Evolutionary conservation across 2,329 filamentous ascomycete species (phyloP).

Genomic region (Claviceps citrina): DNA sequence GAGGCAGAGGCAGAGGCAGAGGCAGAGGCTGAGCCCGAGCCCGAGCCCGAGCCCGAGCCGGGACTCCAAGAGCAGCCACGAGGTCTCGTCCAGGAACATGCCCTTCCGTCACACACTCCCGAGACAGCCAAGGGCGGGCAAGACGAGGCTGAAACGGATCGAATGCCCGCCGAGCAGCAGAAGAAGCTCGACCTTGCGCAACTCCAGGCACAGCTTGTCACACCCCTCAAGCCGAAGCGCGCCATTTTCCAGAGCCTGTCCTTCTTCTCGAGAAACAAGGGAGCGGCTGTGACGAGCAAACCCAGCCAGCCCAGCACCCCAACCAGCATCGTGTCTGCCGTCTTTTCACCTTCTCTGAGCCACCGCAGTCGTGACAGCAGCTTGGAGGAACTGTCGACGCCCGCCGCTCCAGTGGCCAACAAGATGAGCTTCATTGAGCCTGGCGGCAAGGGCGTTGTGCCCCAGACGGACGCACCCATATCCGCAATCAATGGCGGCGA

Average conservation of each 20-base stretch:
- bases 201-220: conserved; percentile 27
- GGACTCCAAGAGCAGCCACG: too few relatives aligned
- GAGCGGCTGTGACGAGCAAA: conserved; percentile 19
- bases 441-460: conserved; percentile 31
- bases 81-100: too few relatives aligned
- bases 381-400: conserved; percentile 17
- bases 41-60: too few relatives aligned
- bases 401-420: conserved; percentile 6
- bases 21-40: too few relatives aligned
- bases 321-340: conserved; percentile 18
- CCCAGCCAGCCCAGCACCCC: conserved; percentile 17
- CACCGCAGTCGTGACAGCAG: conserved; percentile 20
- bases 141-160: conserved; percentile 30
- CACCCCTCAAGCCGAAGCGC: conserved; percentile 17
- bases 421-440: conserved; percentile 27
- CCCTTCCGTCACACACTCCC: neutral
- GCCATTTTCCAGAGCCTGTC: conserved; percentile 34
- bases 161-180: conserved; percentile 34
- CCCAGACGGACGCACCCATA: conserved; percentile 55
- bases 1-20: neutral
- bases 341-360: conserved; percentile 22
- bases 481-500: conserved; percentile 71
- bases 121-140: neutral
- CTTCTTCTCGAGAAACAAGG: conserved; percentile 28
- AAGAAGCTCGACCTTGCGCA: conserved; percentile 33